These are phyloP conservation scores for Laguncularia racemosa DNA, from an alignment of 345 rosid species.

Conservation along the genomic window DNA sequence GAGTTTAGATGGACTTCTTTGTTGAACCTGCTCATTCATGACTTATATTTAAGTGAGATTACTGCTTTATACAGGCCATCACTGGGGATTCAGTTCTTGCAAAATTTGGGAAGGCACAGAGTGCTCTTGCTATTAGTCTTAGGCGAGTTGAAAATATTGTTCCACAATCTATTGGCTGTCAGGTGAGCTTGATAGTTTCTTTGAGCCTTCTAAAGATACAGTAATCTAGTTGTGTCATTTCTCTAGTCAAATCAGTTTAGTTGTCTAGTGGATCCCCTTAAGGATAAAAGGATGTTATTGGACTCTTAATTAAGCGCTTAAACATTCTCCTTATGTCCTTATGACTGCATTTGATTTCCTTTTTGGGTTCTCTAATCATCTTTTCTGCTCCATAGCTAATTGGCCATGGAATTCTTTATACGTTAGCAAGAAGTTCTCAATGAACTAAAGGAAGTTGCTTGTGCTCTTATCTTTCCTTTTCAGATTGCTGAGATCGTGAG, in stretches of 20 bases:
- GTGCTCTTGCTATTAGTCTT: conserved; percentile 74
- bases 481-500: conserved; percentile 79
- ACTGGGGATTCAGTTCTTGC: conserved; percentile 86
- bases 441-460: neutral
- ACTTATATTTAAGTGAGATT: no score
- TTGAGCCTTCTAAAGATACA: neutral
- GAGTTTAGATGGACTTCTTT: no score
- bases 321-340: neutral
- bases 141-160: conserved; percentile 93
- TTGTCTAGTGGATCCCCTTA: neutral
- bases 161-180: conserved; percentile 76
- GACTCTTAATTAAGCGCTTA: neutral
- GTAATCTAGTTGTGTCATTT: no score
- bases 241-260: neutral
- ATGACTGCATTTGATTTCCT: neutral
- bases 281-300: neutral
- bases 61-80: conserved; percentile 53
- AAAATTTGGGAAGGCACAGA: conserved; percentile 75
- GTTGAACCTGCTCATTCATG: no score
- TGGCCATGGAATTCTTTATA: neutral
- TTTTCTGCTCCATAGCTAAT: neutral
- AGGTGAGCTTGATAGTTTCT: conserved; percentile 32
- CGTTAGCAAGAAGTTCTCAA: no score
- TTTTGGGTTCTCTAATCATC: neutral
- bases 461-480: conserved; percentile 2